Evolutionary conservation across 805 yeast genomes (phyloP), one percentile per base, ranked within the genome.

Genomic region (Ogataea kodamae): DNA sequence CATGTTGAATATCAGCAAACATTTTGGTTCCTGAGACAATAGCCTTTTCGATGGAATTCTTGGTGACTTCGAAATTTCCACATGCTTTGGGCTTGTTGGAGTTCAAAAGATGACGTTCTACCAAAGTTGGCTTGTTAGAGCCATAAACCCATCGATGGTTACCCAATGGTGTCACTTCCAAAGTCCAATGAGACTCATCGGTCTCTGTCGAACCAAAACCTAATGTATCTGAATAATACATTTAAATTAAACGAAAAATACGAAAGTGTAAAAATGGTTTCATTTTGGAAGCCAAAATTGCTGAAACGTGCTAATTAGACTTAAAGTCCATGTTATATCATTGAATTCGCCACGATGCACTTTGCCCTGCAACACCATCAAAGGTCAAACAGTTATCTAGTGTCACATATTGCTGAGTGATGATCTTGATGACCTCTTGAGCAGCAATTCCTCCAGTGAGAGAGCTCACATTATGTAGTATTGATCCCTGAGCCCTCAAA

Each of bases 401-500:
- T 1, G 97, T 94, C 5, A 81, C 67, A 46, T 86, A 88, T 57
- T 90, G 97, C 22, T 73, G 71, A 2, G 95, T 86, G 15, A 84
- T 47, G 3, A 74, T 40, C 59, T 92, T 90, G 32, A 86, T 65
- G 4, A 74, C 77, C 54, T 90, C 98, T 53, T 90, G 96, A 3
- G 87, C 80, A 0, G 76, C 88, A 9, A 89, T 64, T 0, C 96
- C 97, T 2, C 96, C 97, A 45, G 85, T 63, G 3, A 86, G 57
- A 4, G 95, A 68, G 13, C 81, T 62, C 10, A 76, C 67, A 46
- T 81, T 81, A 41, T 76, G 79, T 9, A 75, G 31, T 42, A 74
- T 76, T 1, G 47, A 39, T 3, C 74, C 73, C 5, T 65, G 54
- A 5, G 56, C 45, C 37, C 72, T 43, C 4, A 61, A 38, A 30